phyloP scores from a whole-genome alignment of 306 rosid genomes.

The Quercus ilex region DNA sequence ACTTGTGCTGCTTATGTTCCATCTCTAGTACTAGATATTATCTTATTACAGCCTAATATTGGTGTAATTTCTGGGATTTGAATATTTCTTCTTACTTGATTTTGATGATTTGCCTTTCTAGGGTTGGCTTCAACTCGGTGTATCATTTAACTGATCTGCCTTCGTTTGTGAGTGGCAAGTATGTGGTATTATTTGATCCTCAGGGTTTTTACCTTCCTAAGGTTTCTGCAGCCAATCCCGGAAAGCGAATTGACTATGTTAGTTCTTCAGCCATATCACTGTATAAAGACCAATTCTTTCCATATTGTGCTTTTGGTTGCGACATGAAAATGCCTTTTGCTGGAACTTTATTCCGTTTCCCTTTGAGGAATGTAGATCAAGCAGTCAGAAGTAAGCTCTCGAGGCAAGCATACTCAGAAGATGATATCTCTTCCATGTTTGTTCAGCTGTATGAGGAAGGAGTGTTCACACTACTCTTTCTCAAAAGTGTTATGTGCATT shows the following conservation, averaged over 20 bases:
- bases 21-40: not conserved
- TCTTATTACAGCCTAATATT: not conserved
- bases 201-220: constrained; percentile 88
- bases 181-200: constrained; percentile 90
- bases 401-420: constrained; percentile 76
- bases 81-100: constrained; percentile 18
- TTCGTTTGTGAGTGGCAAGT: constrained; percentile 93
- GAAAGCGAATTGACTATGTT: constrained; percentile 87
- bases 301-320: constrained; percentile 90
- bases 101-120: constrained; percentile 29
- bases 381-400: constrained; percentile 85
- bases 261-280: constrained; percentile 66
- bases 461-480: constrained; percentile 76
- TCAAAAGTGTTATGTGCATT: constrained; percentile 65
- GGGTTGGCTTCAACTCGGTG: constrained; percentile 99
- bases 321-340: constrained; percentile 75
- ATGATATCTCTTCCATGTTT: constrained; percentile 87
- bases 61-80: constrained; percentile 7
- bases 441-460: constrained; percentile 84
- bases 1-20: not conserved
- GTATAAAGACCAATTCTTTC: constrained; percentile 80
- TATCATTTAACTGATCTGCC: constrained; percentile 98
- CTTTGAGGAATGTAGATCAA: constrained; percentile 76
- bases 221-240: constrained; percentile 89
- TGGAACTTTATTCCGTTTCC: constrained; percentile 93